Conservation (phyloP, 2,329 filamentous ascomycete species). For the Stemphylium lycopersici region DNA sequence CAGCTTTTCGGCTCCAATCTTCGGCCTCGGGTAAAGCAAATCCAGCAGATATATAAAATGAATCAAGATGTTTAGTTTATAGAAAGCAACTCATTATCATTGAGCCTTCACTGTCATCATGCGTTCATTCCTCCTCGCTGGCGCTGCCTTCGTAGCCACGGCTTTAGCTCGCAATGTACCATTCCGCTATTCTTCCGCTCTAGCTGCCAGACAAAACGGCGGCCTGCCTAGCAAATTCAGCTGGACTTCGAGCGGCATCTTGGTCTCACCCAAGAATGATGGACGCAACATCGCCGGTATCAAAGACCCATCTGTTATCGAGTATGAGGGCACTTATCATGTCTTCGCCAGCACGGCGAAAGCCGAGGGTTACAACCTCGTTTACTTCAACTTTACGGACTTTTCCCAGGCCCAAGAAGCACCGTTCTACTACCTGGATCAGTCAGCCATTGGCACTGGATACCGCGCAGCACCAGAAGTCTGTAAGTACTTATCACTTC, state of each 20-base stretch:
- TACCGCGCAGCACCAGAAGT: conserved; percentile 52
- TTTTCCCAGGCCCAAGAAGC: conserved; percentile 41
- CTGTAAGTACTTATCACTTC: conserved; percentile 16
- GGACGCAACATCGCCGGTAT: conserved; percentile 34
- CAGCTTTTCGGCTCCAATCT: too few relatives aligned
- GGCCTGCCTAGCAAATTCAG: conserved; percentile 35
- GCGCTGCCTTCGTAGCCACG: conserved; percentile 14
- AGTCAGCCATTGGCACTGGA: conserved; percentile 46
- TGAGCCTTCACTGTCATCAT: background rate
- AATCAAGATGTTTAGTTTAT: too few relatives aligned
- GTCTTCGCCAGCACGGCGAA: conserved; percentile 51
- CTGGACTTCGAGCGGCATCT: conserved; percentile 37
- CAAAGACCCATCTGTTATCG: conserved; percentile 47
- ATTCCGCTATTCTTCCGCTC: background rate
- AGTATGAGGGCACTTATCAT: conserved; percentile 50
- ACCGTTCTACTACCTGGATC: conserved; percentile 49
- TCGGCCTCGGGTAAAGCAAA: too few relatives aligned
- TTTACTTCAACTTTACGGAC: conserved; percentile 52
- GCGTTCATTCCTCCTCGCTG: conserved; percentile 10
- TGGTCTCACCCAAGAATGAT: conserved; percentile 40
- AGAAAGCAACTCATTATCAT: too few relatives aligned
- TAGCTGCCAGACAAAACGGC: conserved; percentile 8
- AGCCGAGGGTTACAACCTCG: conserved; percentile 47
- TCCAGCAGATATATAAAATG: too few relatives aligned
- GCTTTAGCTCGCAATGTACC: conserved; percentile 15